Percentiles rank a stretch among this genome's conserved stretches.
phyloP scores from a whole-genome alignment of 148 eudicot species.

The Camellia sinensis region DNA sequence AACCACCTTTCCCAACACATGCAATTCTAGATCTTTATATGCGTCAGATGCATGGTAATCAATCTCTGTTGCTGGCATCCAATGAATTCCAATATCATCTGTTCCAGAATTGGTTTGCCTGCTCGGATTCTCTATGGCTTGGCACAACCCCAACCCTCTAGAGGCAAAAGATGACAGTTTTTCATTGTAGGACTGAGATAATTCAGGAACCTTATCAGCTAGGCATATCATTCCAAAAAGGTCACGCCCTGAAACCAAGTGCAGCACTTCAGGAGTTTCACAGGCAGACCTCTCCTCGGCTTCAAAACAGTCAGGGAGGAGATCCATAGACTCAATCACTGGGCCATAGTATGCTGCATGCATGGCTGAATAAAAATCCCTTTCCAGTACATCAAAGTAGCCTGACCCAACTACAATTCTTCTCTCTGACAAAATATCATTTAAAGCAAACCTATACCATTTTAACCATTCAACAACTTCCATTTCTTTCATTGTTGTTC shows the following conservation, averaged over 20 bases:
- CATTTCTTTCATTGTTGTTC: slow-evolving; percentile 55
- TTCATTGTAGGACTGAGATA: slow-evolving; percentile 40
- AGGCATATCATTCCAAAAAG: slow-evolving; percentile 83
- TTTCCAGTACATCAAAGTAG: slow-evolving; percentile 77
- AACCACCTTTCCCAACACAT: slow-evolving; percentile 71
- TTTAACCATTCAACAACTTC: slow-evolving; percentile 96
- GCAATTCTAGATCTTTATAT: slow-evolving; percentile 77
- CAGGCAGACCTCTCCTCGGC: slow-evolving; percentile 83
- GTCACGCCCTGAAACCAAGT: slow-evolving; percentile 92
- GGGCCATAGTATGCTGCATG: slow-evolving; percentile 94
- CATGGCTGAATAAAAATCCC: slow-evolving; percentile 77
- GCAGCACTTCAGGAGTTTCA: slow-evolving; percentile 83
- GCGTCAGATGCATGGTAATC: slow-evolving; percentile 43
- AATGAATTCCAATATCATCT: slow-evolving; percentile 14
- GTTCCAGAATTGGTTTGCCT: slow-evolving; percentile 16
- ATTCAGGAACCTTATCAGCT: slow-evolving; percentile 47
- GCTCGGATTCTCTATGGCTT: slow-evolving; percentile 21
- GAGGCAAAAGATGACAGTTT: slow-evolving; percentile 37
- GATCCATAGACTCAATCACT: slow-evolving; percentile 57
- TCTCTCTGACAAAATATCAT: slow-evolving; percentile 67
- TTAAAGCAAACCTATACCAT: slow-evolving; percentile 82
- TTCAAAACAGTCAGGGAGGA: slow-evolving; percentile 89
- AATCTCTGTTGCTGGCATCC: slow-evolving; percentile 11
- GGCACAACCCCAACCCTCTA: slow-evolving; percentile 21
- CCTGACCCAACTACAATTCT: slow-evolving; percentile 72